These are phyloP conservation scores for Cladophialophora psammophila DNA, from an alignment of 2,329 filamentous ascomycete genomes.

Conservation along the genomic window DNA sequence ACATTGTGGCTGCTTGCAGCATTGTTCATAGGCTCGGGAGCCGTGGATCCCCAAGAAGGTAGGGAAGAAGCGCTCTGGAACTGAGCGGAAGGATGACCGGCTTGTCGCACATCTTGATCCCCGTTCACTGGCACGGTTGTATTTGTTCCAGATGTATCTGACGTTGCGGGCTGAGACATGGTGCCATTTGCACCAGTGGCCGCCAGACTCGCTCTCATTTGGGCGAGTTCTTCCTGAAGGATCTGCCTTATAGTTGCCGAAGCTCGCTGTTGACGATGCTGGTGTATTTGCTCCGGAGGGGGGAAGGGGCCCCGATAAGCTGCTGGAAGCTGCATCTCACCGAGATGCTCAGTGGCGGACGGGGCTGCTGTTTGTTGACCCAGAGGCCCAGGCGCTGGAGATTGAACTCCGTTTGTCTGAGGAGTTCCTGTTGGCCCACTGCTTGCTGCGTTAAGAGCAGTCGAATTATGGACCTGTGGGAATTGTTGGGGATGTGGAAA, in stretches of 20 bases:
- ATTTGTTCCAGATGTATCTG: neutral
- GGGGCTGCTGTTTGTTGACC: constrained; percentile 7
- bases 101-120: neutral
- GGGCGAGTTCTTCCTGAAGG: neutral
- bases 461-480: neutral
- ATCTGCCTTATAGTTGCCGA: neutral
- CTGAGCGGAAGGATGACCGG: neutral
- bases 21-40: constrained; percentile 2
- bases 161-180: neutral
- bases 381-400: neutral
- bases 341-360: neutral
- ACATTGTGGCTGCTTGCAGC: constrained; percentile 3
- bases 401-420: constrained; percentile 10
- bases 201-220: neutral
- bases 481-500: neutral
- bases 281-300: neutral
- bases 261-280: neutral
- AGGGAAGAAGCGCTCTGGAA: constrained; percentile 12
- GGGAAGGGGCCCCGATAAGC: neutral
- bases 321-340: neutral
- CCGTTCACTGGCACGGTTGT: neutral
- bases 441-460: neutral
- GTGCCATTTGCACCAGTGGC: neutral
- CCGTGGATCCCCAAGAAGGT: constrained; percentile 28
- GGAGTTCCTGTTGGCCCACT: constrained; percentile 12